Conservation (phyloP, 208 protist species). For the Crithidia brevicula region DNA sequence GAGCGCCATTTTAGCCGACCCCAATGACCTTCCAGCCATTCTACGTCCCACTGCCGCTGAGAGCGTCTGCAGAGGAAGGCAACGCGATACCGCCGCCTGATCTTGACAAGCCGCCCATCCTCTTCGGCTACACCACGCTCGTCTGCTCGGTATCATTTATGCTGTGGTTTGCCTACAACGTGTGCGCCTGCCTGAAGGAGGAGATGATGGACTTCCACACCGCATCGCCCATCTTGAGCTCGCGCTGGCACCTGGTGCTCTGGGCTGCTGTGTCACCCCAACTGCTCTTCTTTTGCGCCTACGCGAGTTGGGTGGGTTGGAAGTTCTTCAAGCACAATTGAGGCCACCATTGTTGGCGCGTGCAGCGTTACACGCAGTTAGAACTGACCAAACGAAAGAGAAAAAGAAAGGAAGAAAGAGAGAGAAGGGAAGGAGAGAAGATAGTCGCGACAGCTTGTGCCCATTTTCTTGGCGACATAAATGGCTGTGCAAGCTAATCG, state of each 20-base stretch:
- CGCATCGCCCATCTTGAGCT: constrained; percentile 25
- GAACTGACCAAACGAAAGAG: background rate
- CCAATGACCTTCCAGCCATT: constrained; percentile 10
- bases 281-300: constrained; percentile 36
- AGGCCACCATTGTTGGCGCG: background rate
- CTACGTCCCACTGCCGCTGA: background rate
- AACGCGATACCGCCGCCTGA: constrained; percentile 27
- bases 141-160: constrained; percentile 20
- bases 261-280: constrained; percentile 34
- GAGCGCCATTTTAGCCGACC: too few species aligned
- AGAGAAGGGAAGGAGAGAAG: too few species aligned
- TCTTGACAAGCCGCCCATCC: constrained; percentile 10
- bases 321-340: constrained; percentile 41
- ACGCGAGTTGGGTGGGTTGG: constrained; percentile 38
- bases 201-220: constrained; percentile 14
- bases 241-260: constrained; percentile 33
- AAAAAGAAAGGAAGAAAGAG: too few species aligned
- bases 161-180: constrained; percentile 27
- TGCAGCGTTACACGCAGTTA: background rate
- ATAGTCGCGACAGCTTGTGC: too few species aligned
- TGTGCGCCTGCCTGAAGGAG: constrained; percentile 10
- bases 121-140: constrained; percentile 35
- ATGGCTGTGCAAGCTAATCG: too few species aligned
- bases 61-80: constrained; percentile 3
- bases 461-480: too few species aligned